Evolutionary conservation across 2,329 filamentous ascomycete species (phyloP).

Genomic region (Verticillium isaacii): DNA sequence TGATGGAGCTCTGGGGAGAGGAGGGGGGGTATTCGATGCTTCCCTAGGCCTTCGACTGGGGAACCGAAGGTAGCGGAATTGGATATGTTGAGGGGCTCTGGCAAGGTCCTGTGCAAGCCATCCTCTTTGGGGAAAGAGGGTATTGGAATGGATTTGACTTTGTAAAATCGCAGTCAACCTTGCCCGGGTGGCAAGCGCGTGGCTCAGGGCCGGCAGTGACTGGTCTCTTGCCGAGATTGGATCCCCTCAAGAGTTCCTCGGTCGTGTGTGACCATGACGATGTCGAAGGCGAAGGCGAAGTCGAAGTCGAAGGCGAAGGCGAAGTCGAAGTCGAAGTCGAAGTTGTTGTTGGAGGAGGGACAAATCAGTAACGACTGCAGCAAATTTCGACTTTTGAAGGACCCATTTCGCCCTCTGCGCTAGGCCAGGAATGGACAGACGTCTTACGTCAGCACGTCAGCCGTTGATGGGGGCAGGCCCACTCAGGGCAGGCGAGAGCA

Average conservation of each 20-base stretch:
- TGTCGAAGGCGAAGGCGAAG: neutral
- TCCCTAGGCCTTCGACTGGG: too few species aligned
- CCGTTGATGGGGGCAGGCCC: neutral
- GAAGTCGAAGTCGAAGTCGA: neutral
- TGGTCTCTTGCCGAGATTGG: neutral
- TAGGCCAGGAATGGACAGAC: neutral
- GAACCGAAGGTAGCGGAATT: too few species aligned
- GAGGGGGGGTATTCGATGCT: too few species aligned
- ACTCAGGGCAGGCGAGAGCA: neutral
- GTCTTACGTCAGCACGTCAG: neutral
- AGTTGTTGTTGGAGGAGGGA: neutral
- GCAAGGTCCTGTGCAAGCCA: neutral
- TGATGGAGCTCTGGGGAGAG: neutral
- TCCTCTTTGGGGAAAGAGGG: neutral
- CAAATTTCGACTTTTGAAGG: constrained; percentile 3
- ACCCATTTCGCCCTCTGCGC: neutral
- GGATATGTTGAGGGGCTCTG: too few species aligned
- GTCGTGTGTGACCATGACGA: too few species aligned
- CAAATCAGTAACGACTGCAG: neutral
- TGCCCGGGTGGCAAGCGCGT: neutral
- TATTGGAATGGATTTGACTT: neutral
- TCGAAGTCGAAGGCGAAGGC: neutral
- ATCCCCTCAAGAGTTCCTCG: too few species aligned
- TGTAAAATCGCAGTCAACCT: too few species aligned
- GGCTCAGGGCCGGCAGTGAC: neutral